Percentiles rank a stretch among this genome's conserved stretches.
Conservation (phyloP, 306 rosid species). For the Gastrolobium bilobum region DNA sequence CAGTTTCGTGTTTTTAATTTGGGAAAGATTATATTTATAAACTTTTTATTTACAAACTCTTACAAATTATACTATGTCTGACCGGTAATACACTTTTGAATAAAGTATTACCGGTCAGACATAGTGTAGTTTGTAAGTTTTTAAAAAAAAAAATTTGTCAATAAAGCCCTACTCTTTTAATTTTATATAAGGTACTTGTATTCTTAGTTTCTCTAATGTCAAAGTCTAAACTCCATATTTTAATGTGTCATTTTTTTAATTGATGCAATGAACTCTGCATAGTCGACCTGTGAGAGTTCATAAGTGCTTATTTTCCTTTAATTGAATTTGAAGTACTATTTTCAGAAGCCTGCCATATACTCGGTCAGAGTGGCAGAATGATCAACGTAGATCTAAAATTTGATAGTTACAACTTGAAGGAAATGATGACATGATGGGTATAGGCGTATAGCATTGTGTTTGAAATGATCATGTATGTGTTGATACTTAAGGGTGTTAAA, state of each 20-base stretch:
- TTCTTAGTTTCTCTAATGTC: constrained; percentile 9
- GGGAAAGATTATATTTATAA: too few species aligned
- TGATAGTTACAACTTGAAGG: background rate
- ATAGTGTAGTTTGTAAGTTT: too few species aligned
- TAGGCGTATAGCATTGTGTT: background rate
- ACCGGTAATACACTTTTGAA: too few species aligned
- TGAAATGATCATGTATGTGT: background rate
- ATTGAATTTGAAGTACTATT: background rate
- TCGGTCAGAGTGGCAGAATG: background rate
- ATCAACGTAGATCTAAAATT: background rate
- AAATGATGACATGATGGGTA: background rate
- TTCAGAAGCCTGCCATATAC: background rate
- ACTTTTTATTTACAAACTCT: too few species aligned
- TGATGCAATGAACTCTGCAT: constrained; percentile 28
- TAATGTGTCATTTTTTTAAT: background rate
- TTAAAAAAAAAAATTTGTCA: too few species aligned
- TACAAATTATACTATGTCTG: too few species aligned
- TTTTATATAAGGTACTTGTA: constrained; percentile 19
- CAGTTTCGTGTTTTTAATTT: constrained; percentile 8
- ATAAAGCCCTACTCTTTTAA: too few species aligned
- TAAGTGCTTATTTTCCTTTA: constrained; percentile 20
- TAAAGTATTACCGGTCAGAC: too few species aligned
- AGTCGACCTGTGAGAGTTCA: constrained; percentile 17
- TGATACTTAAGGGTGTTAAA: background rate
- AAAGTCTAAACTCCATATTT: background rate